Base-by-base conservation (phyloP, 352 stramenopile genomes). In the Phytophthora gonapodyides region DNA sequence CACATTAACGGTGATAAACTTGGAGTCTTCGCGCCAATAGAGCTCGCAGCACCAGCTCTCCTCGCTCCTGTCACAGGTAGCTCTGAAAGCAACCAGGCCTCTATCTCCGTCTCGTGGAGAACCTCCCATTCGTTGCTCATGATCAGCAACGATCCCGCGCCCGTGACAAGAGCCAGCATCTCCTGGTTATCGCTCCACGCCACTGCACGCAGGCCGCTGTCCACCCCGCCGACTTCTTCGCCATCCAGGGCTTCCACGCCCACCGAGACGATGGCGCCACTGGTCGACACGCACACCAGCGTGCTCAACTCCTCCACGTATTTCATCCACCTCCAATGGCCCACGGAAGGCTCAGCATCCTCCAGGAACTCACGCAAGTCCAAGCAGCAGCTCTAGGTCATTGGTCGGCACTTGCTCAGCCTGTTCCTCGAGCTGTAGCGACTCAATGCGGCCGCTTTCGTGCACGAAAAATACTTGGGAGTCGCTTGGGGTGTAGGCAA, bases 41-140 rank as follows among this genome's bases (percentile, higher is more conserved):
- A 96, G 38, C 35, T 65, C 61, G 33, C 75, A 59, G 9, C 43
- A 15, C 16, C 57, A 59, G 9, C 27, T 21, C 7, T 62, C 53
- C 1, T 35, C 30, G 2, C 49, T 47, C 21, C 2, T 13, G 42
- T 17, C 41, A 21, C n/a, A 27, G n/a, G 48, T 19, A 69, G 15
- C 1, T 67, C 73, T 1, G 65, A 34, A 0, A 75, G 61, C 46
- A 88, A 49, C 54, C 64, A 67, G 11, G 38, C 41, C 10, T 78
- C 64, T 1, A 88, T 56, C 35, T 84, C 67, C 35, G 68, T 83
- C 70, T 94, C 85, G 19, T 89, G 65, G 9, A 94, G 68, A 51
- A 91, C 82, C 19, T 92, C 78, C 85, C 85, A 94, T 40, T 85
- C 74, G 17, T 84, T 79, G 60, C 78, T 92, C 80, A 94, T 89